Base-by-base conservation (phyloP, 2,329 filamentous ascomycete species). In the Tolypocladium capitatum region DNA sequence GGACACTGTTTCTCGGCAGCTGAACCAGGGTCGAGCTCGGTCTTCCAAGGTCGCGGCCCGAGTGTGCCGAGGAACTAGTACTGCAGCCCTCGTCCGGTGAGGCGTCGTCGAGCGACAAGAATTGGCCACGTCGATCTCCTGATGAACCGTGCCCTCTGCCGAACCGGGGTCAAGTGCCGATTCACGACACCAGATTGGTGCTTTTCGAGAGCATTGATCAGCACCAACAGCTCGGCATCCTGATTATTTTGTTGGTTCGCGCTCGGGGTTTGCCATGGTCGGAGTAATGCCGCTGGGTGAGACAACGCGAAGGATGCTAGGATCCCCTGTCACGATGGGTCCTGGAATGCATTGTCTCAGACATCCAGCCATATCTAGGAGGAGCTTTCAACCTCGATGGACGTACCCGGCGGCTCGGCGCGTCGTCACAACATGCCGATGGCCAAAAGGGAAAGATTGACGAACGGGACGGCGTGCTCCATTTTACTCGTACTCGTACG, bases 391-490 rank as follows among this genome's bases (percentile, higher is more conserved):
- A 42, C 43, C 27, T 27, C 42, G 31, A n/a, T 21, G 16, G 43
- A 18, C 20, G 9, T 7, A 13, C 35, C 35, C 47, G 20, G 41
- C 45, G 47, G 41, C 43, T 31, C 45, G 47, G 45, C 46, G 24
- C 24, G 16, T 27, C 46, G 45, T 42, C 18, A 21, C 24, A 45
- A 45, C 30, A 24, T 16, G 41, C 11, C 7, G 42, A n/a, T 13
- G 18, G 42, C 5, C 28, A 43, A 44, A 32, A 44, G 30, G 14
- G 32, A 9, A 8, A 21, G 13, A 35, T 9, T 32, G 40, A 44
- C 38, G 18, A n/a, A 33, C 34, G 28, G 21, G 24, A 49, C 45
- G 48, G 45, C 41, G 45, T 42, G 48, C 10, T 44, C n/a, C 9
- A 36, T 40, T 41, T 47, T 41, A 33, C n/a, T n/a, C n/a, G n/a